Conservation (phyloP, 257 asterid genomes). For the Marsdenia floribunda region DNA sequence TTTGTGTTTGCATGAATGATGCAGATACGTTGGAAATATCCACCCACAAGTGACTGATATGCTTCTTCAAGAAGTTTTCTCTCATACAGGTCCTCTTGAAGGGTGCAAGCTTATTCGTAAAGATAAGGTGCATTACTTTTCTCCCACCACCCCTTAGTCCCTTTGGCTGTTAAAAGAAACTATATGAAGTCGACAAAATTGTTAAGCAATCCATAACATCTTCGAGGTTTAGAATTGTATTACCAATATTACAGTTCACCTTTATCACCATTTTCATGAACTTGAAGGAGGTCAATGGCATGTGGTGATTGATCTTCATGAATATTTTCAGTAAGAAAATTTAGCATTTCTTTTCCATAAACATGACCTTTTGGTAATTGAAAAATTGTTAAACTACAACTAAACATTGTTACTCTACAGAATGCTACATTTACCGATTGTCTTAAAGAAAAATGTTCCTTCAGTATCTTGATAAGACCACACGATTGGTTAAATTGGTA, state of each 20-base stretch:
- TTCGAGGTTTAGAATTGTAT: too few relatives aligned
- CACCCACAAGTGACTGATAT: conserved; percentile 82
- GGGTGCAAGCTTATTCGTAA: conserved; percentile 86
- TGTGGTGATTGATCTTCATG: too few relatives aligned
- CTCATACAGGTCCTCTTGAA: conserved; percentile 70
- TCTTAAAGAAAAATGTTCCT: too few relatives aligned
- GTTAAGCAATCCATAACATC: too few relatives aligned
- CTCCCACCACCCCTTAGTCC: neutral
- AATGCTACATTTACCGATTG: neutral
- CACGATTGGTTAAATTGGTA: too few relatives aligned
- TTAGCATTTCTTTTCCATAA: too few relatives aligned
- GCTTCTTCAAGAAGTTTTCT: conserved; percentile 82
- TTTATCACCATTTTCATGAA: too few relatives aligned
- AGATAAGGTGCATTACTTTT: conserved; percentile 53
- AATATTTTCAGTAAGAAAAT: too few relatives aligned
- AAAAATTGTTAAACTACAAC: neutral
- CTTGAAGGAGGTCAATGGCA: too few relatives aligned
- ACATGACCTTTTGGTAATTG: neutral
- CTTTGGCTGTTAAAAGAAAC: too few relatives aligned
- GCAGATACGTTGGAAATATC: conserved; percentile 84
- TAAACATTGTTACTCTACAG: neutral
- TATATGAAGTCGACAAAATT: too few relatives aligned
- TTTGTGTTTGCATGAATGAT: conserved; percentile 12
- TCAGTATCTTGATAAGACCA: neutral
- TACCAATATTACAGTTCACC: too few relatives aligned